Conservation (phyloP, 768 basidiomycete species). For the Leccinum subgranulosum region DNA sequence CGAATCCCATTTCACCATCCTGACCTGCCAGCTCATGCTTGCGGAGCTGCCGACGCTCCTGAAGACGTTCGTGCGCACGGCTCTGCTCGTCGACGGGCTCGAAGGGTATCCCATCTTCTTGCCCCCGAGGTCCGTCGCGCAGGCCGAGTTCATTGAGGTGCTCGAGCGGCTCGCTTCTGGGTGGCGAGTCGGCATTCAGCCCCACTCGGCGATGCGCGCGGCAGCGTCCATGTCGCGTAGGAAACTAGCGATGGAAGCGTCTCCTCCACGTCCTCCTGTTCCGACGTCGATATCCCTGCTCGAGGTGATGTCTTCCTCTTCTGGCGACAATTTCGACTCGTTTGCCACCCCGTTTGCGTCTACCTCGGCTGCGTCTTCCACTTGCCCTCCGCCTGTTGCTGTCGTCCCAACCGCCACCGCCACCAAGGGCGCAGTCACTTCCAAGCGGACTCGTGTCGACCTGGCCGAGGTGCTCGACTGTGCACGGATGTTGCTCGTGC, state of each 20-base stretch:
- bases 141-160: conserved; percentile 85
- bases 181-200: conserved; percentile 65
- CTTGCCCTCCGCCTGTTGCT: not conserved
- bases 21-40: conserved; percentile 73
- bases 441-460: conserved; percentile 30
- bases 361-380: conserved; percentile 13
- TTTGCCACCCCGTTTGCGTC: conserved; percentile 16
- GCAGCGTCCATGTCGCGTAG: conserved; percentile 31
- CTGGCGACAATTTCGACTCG: conserved; percentile 21
- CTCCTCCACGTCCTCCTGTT: conserved; percentile 18
- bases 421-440: not conserved
- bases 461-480: conserved; percentile 60
- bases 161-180: conserved; percentile 76
- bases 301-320: conserved; percentile 24
- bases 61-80: conserved; percentile 62
- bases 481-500: conserved; percentile 68
- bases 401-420: not conserved
- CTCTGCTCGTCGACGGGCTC: conserved; percentile 70
- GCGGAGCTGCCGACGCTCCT: conserved; percentile 67
- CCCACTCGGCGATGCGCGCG: conserved; percentile 44
- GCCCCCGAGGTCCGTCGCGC: conserved; percentile 84
- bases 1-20: conserved; percentile 79
- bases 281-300: conserved; percentile 22
- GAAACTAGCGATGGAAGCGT: conserved; percentile 42
- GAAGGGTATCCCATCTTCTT: conserved; percentile 91